phyloP scores from a whole-genome alignment of 129 eudicot genomes.

The Oenanthe sinensis region DNA sequence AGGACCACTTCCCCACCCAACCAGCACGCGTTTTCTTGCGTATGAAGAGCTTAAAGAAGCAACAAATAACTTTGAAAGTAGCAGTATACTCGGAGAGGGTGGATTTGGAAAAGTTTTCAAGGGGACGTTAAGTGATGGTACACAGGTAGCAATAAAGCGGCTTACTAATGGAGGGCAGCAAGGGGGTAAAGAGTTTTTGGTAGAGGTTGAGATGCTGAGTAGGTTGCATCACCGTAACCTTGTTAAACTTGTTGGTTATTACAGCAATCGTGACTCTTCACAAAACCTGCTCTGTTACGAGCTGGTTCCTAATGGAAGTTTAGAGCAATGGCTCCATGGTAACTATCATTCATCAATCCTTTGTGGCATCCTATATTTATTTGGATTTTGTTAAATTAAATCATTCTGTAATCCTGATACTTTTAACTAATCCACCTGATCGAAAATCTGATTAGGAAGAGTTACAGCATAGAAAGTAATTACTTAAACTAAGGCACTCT shows the following conservation, averaged over 20 bases:
- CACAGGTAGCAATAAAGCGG: constrained; percentile 89
- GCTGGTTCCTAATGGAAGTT: constrained; percentile 92
- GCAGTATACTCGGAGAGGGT: constrained; percentile 94
- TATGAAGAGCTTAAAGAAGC: constrained; percentile 94
- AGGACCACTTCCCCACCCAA: constrained; percentile 81
- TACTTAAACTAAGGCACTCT: neutral
- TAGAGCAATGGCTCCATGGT: constrained; percentile 99
- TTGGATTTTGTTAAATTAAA: neutral
- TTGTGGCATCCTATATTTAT: neutral
- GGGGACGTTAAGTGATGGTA: constrained; percentile 74
- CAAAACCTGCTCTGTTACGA: constrained; percentile 91
- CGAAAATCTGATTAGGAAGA: neutral
- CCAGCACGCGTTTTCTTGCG: constrained; percentile 78
- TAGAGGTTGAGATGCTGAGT: constrained; percentile 99
- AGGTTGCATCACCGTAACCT: constrained; percentile 97
- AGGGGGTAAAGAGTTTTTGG: constrained; percentile 89
- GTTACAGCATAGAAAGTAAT: neutral
- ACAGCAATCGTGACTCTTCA: constrained; percentile 74
- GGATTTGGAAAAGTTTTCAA: constrained; percentile 54
- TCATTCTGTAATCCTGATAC: neutral
- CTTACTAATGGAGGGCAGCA: constrained; percentile 91
- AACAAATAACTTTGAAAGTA: constrained; percentile 75
- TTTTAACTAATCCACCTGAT: neutral
- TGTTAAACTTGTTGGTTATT: constrained; percentile 92
- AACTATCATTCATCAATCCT: constrained; percentile 3